A percentile compares a stretch with the other conserved stretches of the same genome.
Evolutionary conservation across 2,329 filamentous ascomycete genomes (phyloP).

Genomic region (Cladorrhinum sp.): DNA sequence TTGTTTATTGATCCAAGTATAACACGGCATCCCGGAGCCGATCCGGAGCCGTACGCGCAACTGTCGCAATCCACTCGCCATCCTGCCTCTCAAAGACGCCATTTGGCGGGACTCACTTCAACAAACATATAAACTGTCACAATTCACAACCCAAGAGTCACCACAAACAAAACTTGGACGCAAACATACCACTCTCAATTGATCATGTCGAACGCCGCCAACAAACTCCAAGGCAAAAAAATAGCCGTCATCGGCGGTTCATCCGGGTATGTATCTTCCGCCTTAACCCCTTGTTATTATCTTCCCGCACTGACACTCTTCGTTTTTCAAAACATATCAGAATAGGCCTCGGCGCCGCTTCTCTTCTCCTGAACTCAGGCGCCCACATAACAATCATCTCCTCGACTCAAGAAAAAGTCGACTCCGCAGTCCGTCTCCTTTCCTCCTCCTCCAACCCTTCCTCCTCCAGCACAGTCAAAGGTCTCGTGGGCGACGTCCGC

Average conservation of each 20-base stretch:
- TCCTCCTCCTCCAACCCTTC: neutral
- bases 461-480: conserved; percentile 28
- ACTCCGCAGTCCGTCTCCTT: conserved; percentile 29
- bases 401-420: conserved; percentile 32
- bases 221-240: conserved; percentile 36
- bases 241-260: conserved; percentile 38
- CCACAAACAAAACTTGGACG: neutral
- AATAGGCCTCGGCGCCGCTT: conserved; percentile 40
- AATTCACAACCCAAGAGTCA: neutral
- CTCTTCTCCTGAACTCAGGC: conserved; percentile 36
- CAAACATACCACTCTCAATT: neutral
- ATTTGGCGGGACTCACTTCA: neutral
- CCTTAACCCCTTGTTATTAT: neutral
- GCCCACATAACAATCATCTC: conserved; percentile 36
- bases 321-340: conserved; percentile 20
- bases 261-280: conserved; percentile 30
- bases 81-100: conserved; percentile 5
- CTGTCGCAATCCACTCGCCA: conserved; percentile 7
- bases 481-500: conserved; percentile 34
- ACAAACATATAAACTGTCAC: neutral
- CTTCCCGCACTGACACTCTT: neutral
- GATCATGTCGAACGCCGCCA: conserved; percentile 14
- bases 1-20: too few relatives aligned
- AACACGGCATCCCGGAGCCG: neutral
- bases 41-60: neutral